Evolutionary conservation across 805 yeast species (phyloP), one percentile per base, ranked within the genome.

Genomic region (Candida maltosa): DNA sequence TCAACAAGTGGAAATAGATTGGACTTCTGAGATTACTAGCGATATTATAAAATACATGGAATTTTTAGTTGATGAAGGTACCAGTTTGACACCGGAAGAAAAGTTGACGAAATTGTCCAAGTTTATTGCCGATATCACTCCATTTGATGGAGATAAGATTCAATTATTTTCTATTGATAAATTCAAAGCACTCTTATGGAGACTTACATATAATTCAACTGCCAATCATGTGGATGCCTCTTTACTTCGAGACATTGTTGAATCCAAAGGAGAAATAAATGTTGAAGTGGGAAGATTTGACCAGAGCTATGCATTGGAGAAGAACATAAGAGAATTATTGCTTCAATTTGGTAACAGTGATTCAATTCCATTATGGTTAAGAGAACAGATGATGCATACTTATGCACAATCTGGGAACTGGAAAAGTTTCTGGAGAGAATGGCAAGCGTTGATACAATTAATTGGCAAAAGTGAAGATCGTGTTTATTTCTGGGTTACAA

Each of bases 351-450:
- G 49, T 37, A 9, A 30, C 10, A 30, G 37, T 5, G 23, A 21
- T 23, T 18, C 19, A 35, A 16, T 39, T 34, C 39, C 46, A 6
- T 10, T 41, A 4, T 49, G 59, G 9, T 50, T 62, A 27, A 46
- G 51, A 23, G 72, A 67, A 36, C 47, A 61, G n/a, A 42, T 56
- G 5, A 51, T 67, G 26, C 55, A 54, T 32, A 52, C 62, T 1
- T 62, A 59, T 36, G 73, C 72, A 3, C 65, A 63, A 34, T 55
- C 65, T 9, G 57, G 58, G 8, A 49, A 60, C 21, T 67, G 71
- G 70, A 37, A 37, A 3, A 35, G 46, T 29, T 67, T 67, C 47
- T 67, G 73, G 73, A 36, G 39, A 7, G 51, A 58, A 31, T 67
- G 72, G 72, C 54, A 65, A 12, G 32, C 35, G 2, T 43, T 51